A percentile compares a stretch with the other conserved stretches of the same genome.
phyloP scores from a whole-genome alignment of 768 basidiomycete genomes.

The Sistotremastrum niveocremeum region DNA sequence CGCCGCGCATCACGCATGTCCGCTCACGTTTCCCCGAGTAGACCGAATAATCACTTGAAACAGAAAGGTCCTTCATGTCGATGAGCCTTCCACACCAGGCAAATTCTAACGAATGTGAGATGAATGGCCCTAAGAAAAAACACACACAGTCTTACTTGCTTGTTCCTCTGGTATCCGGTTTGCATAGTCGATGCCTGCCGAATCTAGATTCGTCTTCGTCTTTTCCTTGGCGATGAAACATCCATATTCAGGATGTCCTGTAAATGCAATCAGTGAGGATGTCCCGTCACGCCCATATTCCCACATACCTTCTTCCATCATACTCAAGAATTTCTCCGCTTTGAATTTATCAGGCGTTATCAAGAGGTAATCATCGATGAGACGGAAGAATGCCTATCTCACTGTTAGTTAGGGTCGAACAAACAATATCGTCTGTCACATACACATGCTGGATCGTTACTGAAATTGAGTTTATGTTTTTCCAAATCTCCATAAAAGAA shows the following conservation, averaged over 20 bases:
- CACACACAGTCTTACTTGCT: too few relatives aligned
- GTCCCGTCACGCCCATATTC: neutral
- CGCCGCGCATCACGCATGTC: neutral
- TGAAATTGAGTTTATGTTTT: constrained; percentile 36
- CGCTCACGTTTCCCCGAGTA: constrained; percentile 18
- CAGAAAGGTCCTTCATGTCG: constrained; percentile 59
- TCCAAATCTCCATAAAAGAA: constrained; percentile 95
- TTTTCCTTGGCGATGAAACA: constrained; percentile 84
- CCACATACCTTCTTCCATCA: constrained; percentile 56
- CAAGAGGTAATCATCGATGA: constrained; percentile 92
- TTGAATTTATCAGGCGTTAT: constrained; percentile 51
- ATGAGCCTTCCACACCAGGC: constrained; percentile 90
- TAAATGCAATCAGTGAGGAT: too few relatives aligned
- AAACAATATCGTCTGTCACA: constrained; percentile 12
- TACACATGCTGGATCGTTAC: constrained; percentile 48
- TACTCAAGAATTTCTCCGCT: constrained; percentile 56
- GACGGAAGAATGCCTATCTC: constrained; percentile 57
- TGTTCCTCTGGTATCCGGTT: too few relatives aligned
- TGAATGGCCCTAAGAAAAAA: too few relatives aligned
- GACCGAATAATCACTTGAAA: constrained; percentile 67
- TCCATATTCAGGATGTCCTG: constrained; percentile 89
- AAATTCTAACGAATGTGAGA: constrained; percentile 40
- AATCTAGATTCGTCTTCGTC: constrained; percentile 78
- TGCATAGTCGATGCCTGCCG: constrained; percentile 34
- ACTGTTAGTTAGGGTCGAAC: neutral